Conservation (phyloP, 192 early-diverging fungal species). For the Coemansia sp. region DNA sequence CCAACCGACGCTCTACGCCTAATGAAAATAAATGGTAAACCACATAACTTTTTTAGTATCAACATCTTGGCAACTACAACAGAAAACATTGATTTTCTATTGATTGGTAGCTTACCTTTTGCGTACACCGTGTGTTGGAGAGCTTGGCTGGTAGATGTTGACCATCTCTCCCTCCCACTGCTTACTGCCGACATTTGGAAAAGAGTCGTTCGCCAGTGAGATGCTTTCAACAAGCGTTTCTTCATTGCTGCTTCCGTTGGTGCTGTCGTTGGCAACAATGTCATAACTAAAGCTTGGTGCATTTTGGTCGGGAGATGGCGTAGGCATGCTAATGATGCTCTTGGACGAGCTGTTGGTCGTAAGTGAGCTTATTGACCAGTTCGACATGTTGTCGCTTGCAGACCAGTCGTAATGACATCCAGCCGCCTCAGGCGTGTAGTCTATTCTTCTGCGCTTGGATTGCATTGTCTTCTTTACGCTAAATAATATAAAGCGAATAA, state of each 20-base stretch:
- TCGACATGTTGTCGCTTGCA: constrained; percentile 18
- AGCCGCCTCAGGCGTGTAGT: background rate
- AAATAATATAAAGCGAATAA: too few relatives aligned
- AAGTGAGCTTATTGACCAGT: constrained; percentile 27
- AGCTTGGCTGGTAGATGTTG: constrained; percentile 10
- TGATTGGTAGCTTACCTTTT: constrained; percentile 7
- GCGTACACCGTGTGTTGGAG: constrained; percentile 7
- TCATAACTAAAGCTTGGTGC: background rate
- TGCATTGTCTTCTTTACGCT: background rate
- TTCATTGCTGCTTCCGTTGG: constrained; percentile 14
- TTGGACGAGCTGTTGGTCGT: constrained; percentile 13
- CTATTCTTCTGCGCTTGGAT: constrained; percentile 10
- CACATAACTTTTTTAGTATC: too few relatives aligned
- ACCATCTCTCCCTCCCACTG: background rate
- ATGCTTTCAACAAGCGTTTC: constrained; percentile 13
- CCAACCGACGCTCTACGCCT: constrained; percentile 7
- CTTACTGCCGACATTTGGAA: constrained; percentile 1
- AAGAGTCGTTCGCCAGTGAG: background rate
- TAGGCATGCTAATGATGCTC: constrained; percentile 17
- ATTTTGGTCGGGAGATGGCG: constrained; percentile 15
- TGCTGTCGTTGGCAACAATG: background rate
- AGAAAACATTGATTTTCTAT: too few relatives aligned
- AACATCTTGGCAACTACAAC: too few relatives aligned
- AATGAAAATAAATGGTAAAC: background rate
- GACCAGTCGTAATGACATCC: constrained; percentile 27